Conservation (phyloP, 495 filamentous ascomycete genomes). For the Aspergillus cavernicola region DNA sequence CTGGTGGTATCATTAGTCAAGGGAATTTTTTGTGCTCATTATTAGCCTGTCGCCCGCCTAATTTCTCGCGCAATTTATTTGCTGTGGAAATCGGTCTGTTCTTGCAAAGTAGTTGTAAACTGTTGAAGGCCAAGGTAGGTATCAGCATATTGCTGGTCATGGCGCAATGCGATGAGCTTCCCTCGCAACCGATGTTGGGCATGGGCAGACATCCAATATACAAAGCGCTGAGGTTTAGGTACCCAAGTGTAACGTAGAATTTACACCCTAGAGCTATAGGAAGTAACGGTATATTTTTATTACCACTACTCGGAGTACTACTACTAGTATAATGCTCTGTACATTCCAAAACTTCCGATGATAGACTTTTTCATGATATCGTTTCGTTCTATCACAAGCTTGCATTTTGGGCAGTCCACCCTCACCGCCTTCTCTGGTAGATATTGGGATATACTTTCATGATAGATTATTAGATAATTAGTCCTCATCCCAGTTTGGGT, state of each 20-base stretch:
- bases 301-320: too few species aligned
- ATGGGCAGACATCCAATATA: too few species aligned
- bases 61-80: conserved; percentile 19
- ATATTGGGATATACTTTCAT: background rate
- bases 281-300: too few species aligned
- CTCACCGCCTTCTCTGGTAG: background rate
- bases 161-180: background rate
- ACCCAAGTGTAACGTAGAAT: too few species aligned
- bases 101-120: background rate
- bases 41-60: background rate
- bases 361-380: conserved; percentile 20
- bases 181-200: too few species aligned
- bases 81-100: conserved; percentile 29
- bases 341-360: background rate
- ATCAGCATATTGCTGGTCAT: background rate
- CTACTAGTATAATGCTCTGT: background rate
- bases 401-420: conserved; percentile 1
- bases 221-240: too few species aligned
- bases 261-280: too few species aligned
- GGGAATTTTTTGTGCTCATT: background rate
- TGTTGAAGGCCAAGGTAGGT: background rate
- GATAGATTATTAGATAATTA: conserved; percentile 40
- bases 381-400: conserved; percentile 19
- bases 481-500: conserved; percentile 98
- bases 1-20: conserved; percentile 56